These are phyloP conservation scores for Phytophthora chlamydospora DNA, from an alignment of 352 stramenopile genomes.

Conservation along the genomic window DNA sequence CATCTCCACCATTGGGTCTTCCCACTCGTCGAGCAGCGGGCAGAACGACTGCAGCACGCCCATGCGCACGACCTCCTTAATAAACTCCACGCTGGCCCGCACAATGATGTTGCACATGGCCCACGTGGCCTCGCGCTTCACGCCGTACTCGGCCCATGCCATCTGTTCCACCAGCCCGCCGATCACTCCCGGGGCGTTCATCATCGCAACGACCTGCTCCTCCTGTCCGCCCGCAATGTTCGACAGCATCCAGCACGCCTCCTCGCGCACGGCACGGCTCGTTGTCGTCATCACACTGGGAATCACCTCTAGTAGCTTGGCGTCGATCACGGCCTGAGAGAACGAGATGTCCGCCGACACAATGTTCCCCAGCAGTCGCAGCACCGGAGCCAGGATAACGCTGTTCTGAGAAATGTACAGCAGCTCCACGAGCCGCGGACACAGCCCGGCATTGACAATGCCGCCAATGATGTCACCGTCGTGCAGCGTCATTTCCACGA, in stretches of 20 bases:
- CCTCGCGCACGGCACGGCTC: conserved; percentile 79
- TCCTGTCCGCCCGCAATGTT: conserved; percentile 82
- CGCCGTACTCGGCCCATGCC: conserved; percentile 86
- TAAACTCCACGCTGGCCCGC: conserved; percentile 59
- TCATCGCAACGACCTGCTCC: conserved; percentile 79
- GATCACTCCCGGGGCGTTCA: conserved; percentile 73
- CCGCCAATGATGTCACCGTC: conserved; percentile 64
- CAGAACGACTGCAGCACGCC: conserved; percentile 77
- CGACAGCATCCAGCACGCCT: conserved; percentile 89
- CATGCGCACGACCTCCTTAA: conserved; percentile 72
- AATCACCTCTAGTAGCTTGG: conserved; percentile 80
- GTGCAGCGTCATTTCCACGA: conserved; percentile 86
- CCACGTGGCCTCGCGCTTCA: conserved; percentile 87
- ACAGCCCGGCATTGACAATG: conserved; percentile 69
- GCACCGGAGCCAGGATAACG: conserved; percentile 79
- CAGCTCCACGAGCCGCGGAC: conserved; percentile 77
- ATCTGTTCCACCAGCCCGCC: conserved; percentile 78
- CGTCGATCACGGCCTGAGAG: conserved; percentile 79
- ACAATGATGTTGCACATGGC: conserved; percentile 90
- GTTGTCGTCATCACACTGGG: conserved; percentile 84
- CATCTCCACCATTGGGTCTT: conserved; percentile 87
- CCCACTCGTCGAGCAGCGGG: conserved; percentile 80
- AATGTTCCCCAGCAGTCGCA: conserved; percentile 84
- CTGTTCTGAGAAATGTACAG: conserved; percentile 86
- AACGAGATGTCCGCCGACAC: conserved; percentile 80